phyloP scores from a whole-genome alignment of 768 basidiomycete genomes.

The Suillus sp. region DNA sequence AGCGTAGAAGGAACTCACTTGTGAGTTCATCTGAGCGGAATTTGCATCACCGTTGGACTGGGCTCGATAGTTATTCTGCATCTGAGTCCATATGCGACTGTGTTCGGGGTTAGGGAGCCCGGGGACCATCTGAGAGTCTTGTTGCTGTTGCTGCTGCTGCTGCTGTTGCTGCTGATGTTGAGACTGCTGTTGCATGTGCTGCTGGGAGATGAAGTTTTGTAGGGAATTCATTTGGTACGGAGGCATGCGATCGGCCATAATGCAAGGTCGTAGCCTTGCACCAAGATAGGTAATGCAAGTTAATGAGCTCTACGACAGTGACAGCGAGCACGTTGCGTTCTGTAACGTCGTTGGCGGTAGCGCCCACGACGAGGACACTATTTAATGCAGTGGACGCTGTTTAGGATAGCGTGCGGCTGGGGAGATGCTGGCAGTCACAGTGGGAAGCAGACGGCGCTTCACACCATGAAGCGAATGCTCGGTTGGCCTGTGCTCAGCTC shows the following conservation, averaged over 20 bases:
- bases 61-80: slow-evolving; percentile 45
- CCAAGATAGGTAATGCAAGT: slow-evolving; percentile 32
- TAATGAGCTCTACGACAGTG: slow-evolving; percentile 31
- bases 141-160: slow-evolving; percentile 39
- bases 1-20: slow-evolving; percentile 43
- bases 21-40: slow-evolving; percentile 42
- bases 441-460: slow-evolving; percentile 52
- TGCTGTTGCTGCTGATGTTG: slow-evolving; percentile 44
- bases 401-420: slow-evolving; percentile 31
- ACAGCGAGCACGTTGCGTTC: slow-evolving; percentile 24
- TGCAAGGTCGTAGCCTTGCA: slow-evolving; percentile 34
- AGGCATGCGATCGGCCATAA: slow-evolving; percentile 64
- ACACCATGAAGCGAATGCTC: slow-evolving; percentile 31
- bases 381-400: slow-evolving; percentile 51
- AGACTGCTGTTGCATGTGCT: slow-evolving; percentile 41
- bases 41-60: slow-evolving; percentile 45
- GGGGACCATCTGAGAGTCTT: slow-evolving; percentile 40
- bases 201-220: slow-evolving; percentile 45
- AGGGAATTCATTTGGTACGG: slow-evolving; percentile 57
- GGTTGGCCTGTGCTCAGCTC: slow-evolving; percentile 12
- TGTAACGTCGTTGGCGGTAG: slow-evolving; percentile 26
- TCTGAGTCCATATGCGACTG: slow-evolving; percentile 54
- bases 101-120: slow-evolving; percentile 54
- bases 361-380: slow-evolving; percentile 39
- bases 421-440: slow-evolving; percentile 59